These are phyloP conservation scores for Ophiosphaerella narmari DNA, from an alignment of 2,329 filamentous ascomycete genomes.

Conservation along the genomic window DNA sequence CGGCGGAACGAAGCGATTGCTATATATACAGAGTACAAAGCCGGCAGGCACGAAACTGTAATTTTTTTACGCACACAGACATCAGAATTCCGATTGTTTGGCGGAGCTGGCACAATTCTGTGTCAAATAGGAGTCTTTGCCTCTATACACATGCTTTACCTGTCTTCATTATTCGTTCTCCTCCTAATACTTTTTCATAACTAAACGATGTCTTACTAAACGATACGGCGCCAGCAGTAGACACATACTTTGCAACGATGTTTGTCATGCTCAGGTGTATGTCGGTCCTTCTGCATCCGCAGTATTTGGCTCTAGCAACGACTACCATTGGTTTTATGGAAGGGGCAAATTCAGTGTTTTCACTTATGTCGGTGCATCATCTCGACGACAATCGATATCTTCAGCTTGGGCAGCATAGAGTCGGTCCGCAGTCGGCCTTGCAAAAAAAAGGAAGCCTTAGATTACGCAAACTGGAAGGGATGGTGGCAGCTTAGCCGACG, in stretches of 20 bases:
- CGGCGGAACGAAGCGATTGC: constrained; percentile 14
- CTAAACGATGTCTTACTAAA: neutral
- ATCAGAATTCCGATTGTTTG: neutral
- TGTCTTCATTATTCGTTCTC: neutral
- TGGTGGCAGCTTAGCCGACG: constrained; percentile 25
- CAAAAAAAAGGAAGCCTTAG: constrained; percentile 17
- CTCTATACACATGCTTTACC: neutral
- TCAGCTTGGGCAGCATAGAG: neutral
- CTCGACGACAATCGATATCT: neutral
- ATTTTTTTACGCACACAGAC: constrained; percentile 17
- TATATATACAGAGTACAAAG: constrained; percentile 22
- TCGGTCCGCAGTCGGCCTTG: constrained; percentile 6
- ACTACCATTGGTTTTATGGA: neutral
- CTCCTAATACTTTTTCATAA: neutral
- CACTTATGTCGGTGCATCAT: neutral
- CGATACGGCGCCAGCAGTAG: neutral
- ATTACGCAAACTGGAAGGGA: constrained; percentile 20
- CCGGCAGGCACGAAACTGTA: constrained; percentile 16
- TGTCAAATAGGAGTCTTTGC: constrained; percentile 15
- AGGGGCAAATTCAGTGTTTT: neutral
- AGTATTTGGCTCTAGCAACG: neutral
- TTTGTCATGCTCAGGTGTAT: neutral
- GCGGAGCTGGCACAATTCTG: constrained; percentile 1
- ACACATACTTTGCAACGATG: neutral
- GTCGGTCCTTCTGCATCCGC: neutral